Conservation (phyloP, 164 flowering plant genomes). For the Vitis labrusca region DNA sequence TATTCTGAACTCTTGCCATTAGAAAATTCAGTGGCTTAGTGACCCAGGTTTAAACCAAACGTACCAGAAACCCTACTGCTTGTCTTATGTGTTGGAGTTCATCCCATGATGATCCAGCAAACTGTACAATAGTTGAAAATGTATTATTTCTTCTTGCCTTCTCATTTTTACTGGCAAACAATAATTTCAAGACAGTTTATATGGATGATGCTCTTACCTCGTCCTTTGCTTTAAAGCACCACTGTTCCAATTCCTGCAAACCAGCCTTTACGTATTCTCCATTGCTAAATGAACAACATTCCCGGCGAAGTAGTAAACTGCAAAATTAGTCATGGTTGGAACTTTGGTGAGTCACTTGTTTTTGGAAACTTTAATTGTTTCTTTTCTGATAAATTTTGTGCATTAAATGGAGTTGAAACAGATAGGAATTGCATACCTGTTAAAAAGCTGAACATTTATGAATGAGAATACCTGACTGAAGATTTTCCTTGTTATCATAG, state of each 20-base stretch:
- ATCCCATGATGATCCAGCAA: constrained; percentile 67
- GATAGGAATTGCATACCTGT: constrained; percentile 42
- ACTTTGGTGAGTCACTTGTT: too few relatives aligned
- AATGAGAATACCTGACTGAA: constrained; percentile 75
- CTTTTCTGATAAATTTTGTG: neutral
- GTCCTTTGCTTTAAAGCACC: constrained; percentile 70
- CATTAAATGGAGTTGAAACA: neutral
- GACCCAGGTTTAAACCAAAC: constrained; percentile 3
- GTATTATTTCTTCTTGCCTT: neutral
- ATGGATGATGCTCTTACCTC: constrained; percentile 34
- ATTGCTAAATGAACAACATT: constrained; percentile 88
- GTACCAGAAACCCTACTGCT: constrained; percentile 78
- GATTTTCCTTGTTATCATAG: constrained; percentile 61
- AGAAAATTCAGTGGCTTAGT: neutral
- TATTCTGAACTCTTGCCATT: neutral
- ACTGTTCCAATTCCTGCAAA: constrained; percentile 70
- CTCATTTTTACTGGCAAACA: neutral
- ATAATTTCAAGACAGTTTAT: neutral
- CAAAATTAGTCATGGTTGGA: constrained; percentile 1
- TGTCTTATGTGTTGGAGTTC: constrained; percentile 80
- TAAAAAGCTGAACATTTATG: constrained; percentile 80
- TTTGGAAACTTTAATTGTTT: neutral
- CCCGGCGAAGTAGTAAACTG: constrained; percentile 81
- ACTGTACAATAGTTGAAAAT: constrained; percentile 35
- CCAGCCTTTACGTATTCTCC: constrained; percentile 83